These are phyloP conservation scores for Saccharomyces hybrid DNA, from an alignment of 1,139 yeast genomes.

Conservation along the genomic window DNA sequence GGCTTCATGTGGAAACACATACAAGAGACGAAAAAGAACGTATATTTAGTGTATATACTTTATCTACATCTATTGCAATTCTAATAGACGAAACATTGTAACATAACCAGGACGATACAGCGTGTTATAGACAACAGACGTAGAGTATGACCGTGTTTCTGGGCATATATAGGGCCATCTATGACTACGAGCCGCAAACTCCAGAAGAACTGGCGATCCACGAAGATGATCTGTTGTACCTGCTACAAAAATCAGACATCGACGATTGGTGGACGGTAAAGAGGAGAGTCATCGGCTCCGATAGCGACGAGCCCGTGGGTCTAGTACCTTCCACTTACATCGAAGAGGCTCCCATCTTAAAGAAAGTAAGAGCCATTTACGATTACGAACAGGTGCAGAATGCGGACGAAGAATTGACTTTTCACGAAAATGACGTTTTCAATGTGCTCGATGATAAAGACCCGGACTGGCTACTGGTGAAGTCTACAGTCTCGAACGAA, in stretches of 20 bases:
- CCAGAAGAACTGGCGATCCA: slow-evolving; percentile 75
- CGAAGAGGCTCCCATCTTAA: slow-evolving; percentile 50
- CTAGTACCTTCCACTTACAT: slow-evolving; percentile 88
- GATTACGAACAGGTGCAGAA: slow-evolving; percentile 70
- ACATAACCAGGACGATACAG: not conserved
- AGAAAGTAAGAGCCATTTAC: slow-evolving; percentile 63
- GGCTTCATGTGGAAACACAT: not conserved
- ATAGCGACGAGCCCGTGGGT: slow-evolving; percentile 87
- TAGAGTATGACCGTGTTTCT: slow-evolving; percentile 41
- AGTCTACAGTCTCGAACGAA: slow-evolving; percentile 38
- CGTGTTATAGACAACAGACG: not conserved
- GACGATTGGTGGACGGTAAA: slow-evolving; percentile 99
- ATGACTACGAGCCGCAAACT: slow-evolving; percentile 77
- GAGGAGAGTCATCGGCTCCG: slow-evolving; percentile 79
- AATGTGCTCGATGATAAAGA: slow-evolving; percentile 78
- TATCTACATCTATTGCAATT: not conserved
- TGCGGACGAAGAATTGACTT: slow-evolving; percentile 85
- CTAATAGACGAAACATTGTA: not conserved
- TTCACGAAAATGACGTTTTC: slow-evolving; percentile 65
- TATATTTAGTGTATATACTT: not conserved
- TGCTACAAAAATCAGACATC: slow-evolving; percentile 74
- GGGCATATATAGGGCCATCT: slow-evolving; percentile 79
- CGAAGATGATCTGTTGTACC: slow-evolving; percentile 72
- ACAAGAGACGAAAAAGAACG: not conserved
- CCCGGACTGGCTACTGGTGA: slow-evolving; percentile 88